Evolutionary conservation across 2,329 filamentous ascomycete species (phyloP), one percentile per base, ranked within the genome.

Genomic region (Microsporum audouinii): DNA sequence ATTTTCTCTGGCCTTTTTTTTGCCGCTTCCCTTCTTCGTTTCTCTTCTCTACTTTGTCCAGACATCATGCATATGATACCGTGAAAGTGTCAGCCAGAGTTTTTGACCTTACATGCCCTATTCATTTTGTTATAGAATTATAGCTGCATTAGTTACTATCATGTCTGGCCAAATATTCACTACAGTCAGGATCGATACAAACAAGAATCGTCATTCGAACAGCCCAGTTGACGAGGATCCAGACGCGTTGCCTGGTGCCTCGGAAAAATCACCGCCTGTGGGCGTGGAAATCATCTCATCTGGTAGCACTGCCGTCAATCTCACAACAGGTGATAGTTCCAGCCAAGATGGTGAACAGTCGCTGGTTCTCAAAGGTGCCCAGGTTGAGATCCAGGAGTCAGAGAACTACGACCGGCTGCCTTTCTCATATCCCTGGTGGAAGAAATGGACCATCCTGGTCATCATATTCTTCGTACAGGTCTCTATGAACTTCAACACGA

Each of bases 401-500:
- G 83, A 87, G 64, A 86, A 84, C 70, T 86, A 85, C 70, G 78
- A 82, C 8, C 81, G 87, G 70, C 76, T 88, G 1, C 85, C 84
- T 56, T 89, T 80, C 68, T 74, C 74, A 7, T 88, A 81, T 63
- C 73, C 85, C 0, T 70, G 62, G n/a, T 79, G 75, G 77, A 87
- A 85, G 76, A 88, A 88, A 77, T 88, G 85, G 85, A 79, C 75
- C 66, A 86, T 88, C 67, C 77, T 88, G 60, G 81, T 80, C 17
- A 78, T 88, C 70, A 85, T 88, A 71, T 87, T 88, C 74, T 75
- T 83, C 65, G 84, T 88, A 3, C 86, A 89, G 69, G 82, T 84
- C 0, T 88, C 86, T 3, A 88, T 88, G 86, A 88, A 88, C 76
- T 87, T 88, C 77, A 89, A 89, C 74, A 86, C 86, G 1, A 85